Evolutionary conservation across 75 land plant species (phyloP).

Genomic region (Sequoia sempervirens): DNA sequence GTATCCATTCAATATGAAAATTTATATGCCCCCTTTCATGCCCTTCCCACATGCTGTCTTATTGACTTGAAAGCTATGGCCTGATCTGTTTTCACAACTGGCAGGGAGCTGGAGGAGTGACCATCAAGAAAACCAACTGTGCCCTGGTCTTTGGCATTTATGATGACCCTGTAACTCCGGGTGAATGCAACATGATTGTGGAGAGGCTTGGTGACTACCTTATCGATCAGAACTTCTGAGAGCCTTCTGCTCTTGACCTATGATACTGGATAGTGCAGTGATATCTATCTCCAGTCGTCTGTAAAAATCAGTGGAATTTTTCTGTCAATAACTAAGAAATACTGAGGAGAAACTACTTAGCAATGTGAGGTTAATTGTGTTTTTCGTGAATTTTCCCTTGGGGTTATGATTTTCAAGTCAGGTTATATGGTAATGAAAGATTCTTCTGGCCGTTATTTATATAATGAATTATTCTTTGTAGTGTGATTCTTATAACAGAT

Average conservation of each 20-base stretch:
- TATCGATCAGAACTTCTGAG: slow-evolving; percentile 48
- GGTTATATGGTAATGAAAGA: background rate
- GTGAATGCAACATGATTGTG: slow-evolving; percentile 74
- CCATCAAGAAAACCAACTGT: slow-evolving; percentile 50
- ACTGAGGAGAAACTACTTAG: background rate
- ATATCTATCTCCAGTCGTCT: background rate
- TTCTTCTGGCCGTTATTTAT: background rate
- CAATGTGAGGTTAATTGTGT: background rate
- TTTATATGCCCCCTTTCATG: background rate
- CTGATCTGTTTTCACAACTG: background rate
- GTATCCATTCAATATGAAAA: background rate
- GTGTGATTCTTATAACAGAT: background rate
- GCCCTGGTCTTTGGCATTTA: slow-evolving; percentile 68
- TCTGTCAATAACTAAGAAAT: background rate
- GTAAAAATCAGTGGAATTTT: background rate
- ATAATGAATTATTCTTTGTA: background rate
- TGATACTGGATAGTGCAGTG: background rate
- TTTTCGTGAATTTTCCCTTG: background rate
- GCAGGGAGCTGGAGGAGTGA: slow-evolving; percentile 69
- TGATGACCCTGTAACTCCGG: slow-evolving; percentile 65
- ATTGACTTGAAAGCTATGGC: background rate
- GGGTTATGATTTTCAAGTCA: background rate
- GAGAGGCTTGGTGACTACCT: slow-evolving; percentile 72
- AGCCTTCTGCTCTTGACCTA: background rate
- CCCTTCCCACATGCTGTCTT: background rate